These are phyloP conservation scores for Dactylellina drechsleri DNA, from an alignment of 2,329 filamentous ascomycete genomes.

Conservation along the genomic window DNA sequence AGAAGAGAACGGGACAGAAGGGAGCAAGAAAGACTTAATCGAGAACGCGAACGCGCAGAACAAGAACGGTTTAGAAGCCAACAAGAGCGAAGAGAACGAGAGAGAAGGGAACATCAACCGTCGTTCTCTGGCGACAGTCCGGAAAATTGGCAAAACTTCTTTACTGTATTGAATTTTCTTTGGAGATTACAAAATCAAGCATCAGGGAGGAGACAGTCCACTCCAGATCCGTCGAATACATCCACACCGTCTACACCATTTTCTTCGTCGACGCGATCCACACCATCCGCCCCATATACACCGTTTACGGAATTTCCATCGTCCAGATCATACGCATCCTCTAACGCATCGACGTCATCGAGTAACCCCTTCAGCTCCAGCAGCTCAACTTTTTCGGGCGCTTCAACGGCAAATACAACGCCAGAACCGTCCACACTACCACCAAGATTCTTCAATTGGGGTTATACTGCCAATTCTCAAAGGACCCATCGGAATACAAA, in stretches of 20 bases:
- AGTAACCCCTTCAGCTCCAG: constrained; percentile 1
- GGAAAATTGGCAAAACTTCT: neutral
- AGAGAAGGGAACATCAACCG: constrained; percentile 6
- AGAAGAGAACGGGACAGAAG: constrained; percentile 18
- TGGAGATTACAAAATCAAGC: neutral
- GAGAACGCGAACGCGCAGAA: constrained; percentile 15
- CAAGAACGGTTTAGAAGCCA: neutral
- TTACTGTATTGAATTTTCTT: neutral
- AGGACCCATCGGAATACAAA: neutral
- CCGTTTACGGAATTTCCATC: too few species aligned
- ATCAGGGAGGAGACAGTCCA: neutral
- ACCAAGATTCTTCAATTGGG: neutral
- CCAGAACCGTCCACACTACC: neutral
- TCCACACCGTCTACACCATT: neutral
- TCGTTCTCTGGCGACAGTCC: neutral
- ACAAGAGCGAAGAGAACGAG: neutral
- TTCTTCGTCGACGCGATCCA: too few species aligned
- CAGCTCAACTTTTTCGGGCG: neutral
- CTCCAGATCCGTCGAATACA: neutral
- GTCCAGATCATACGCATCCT: neutral
- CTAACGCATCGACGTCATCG: neutral
- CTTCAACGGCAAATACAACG: neutral
- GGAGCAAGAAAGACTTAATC: neutral
- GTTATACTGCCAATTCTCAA: neutral
- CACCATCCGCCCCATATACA: too few species aligned